Percentiles rank a stretch among this genome's conserved stretches.
Evolutionary conservation across 768 basidiomycete genomes (phyloP).

Genomic region (Mrakia blollopis): DNA sequence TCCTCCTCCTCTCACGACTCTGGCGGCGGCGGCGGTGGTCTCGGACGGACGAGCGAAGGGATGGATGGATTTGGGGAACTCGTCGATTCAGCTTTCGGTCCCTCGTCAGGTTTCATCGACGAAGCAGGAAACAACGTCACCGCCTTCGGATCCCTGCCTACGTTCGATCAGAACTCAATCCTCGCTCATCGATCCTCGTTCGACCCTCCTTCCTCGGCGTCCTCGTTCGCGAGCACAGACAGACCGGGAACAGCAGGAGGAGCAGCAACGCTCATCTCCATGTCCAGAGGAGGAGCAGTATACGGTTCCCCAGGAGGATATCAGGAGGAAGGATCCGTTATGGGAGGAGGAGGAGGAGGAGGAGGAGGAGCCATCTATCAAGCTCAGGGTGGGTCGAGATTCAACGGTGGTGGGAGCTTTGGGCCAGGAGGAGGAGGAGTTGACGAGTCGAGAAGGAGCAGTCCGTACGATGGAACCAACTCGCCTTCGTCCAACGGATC

Average conservation of each 20-base stretch:
- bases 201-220: slow-evolving; percentile 4
- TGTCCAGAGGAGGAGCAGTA: neutral
- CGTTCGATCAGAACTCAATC: neutral
- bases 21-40: neutral
- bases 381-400: neutral
- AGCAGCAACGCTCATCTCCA: neutral
- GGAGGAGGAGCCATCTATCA: neutral
- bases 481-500: slow-evolving; percentile 3
- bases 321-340: neutral
- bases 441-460: neutral
- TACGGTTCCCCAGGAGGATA: neutral
- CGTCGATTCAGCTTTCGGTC: neutral
- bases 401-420: neutral
- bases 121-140: neutral
- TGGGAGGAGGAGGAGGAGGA: neutral
- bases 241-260: neutral
- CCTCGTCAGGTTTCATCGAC: neutral
- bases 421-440: neutral
- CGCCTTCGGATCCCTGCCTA: slow-evolving; percentile 2
- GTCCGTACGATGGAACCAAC: neutral
- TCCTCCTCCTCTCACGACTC: neutral
- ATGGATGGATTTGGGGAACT: neutral
- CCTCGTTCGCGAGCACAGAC: neutral
- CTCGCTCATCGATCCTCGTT: slow-evolving; percentile 7
- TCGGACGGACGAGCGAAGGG: neutral